phyloP scores from a whole-genome alignment of 2,329 filamentous ascomycete species.

The Amesomyces nigricolor region DNA sequence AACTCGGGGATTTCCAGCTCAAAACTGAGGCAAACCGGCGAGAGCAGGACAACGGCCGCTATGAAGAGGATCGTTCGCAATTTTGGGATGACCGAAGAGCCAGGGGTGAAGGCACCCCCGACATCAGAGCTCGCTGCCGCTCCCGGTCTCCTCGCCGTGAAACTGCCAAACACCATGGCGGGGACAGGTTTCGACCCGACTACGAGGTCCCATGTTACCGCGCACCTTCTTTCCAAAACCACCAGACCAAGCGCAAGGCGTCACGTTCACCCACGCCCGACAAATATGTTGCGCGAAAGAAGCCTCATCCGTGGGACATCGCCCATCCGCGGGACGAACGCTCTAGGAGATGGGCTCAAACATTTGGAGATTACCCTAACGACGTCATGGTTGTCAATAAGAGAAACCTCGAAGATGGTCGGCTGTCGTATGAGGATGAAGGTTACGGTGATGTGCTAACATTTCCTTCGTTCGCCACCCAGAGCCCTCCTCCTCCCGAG shows the following conservation, averaged over 20 bases:
- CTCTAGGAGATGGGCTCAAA: not conserved
- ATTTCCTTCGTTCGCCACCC: not conserved
- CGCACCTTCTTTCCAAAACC: not conserved
- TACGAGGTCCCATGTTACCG: not conserved
- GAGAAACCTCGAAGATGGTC: slow-evolving; percentile 5
- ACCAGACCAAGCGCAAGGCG: not conserved
- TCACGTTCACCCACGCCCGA: not conserved
- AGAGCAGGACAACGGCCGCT: not conserved
- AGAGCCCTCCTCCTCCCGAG: not conserved
- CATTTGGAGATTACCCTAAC: not conserved
- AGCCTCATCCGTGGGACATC: not conserved
- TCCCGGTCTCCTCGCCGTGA: not conserved
- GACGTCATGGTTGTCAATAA: not conserved
- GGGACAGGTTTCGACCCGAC: not conserved
- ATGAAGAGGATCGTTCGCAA: not conserved
- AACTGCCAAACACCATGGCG: not conserved
- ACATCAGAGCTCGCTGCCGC: not conserved
- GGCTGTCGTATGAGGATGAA: slow-evolving; percentile 20
- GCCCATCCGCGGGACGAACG: too few relatives aligned
- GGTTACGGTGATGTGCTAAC: not conserved
- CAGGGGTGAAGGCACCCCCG: not conserved
- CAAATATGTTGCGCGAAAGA: not conserved
- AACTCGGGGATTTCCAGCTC: not conserved
- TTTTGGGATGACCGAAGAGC: not conserved
- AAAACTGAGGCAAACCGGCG: too few relatives aligned